Evolutionary conservation across 164 flowering plant species (phyloP).

Genomic region (Nymphaea thermarum): DNA sequence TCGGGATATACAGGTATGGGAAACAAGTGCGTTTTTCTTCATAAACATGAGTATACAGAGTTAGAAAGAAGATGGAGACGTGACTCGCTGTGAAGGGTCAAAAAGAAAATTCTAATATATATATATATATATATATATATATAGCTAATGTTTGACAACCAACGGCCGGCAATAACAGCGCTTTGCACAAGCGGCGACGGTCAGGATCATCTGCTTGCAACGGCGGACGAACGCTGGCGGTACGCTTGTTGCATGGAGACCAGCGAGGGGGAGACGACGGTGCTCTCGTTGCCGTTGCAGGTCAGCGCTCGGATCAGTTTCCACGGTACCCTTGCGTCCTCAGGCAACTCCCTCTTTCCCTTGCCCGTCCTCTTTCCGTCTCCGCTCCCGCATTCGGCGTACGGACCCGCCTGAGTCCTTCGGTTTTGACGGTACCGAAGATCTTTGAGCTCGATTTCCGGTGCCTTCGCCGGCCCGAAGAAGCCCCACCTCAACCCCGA

Average conservation of each 20-base stretch:
- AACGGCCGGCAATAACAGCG: no score
- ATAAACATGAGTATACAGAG: no score
- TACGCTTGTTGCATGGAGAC: conserved; percentile 11
- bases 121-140: no score
- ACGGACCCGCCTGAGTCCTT: conserved; percentile 9
- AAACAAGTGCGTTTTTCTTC: no score
- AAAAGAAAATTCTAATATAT: no score
- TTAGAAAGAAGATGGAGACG: no score
- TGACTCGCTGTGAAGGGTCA: no score
- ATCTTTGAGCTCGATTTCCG: conserved; percentile 58
- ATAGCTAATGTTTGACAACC: no score
- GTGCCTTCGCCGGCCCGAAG: conserved; percentile 28
- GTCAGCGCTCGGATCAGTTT: conserved; percentile 37
- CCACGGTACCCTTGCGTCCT: conserved; percentile 12
- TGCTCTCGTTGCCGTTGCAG: conserved; percentile 35
- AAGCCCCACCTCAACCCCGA: conserved; percentile 6
- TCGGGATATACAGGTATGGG: no score
- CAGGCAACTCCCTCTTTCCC: conserved; percentile 9
- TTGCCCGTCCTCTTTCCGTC: background rate
- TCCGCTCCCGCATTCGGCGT: background rate
- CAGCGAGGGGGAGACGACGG: conserved; percentile 29
- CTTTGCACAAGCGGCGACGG: no score
- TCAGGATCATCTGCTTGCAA: no score
- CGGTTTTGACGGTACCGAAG: conserved; percentile 49
- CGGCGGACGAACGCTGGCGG: no score